A percentile compares a stretch with the other conserved stretches of the same genome.
phyloP scores from a whole-genome alignment of 2,329 filamentous ascomycete genomes.

The Diplocarpon rosae region DNA sequence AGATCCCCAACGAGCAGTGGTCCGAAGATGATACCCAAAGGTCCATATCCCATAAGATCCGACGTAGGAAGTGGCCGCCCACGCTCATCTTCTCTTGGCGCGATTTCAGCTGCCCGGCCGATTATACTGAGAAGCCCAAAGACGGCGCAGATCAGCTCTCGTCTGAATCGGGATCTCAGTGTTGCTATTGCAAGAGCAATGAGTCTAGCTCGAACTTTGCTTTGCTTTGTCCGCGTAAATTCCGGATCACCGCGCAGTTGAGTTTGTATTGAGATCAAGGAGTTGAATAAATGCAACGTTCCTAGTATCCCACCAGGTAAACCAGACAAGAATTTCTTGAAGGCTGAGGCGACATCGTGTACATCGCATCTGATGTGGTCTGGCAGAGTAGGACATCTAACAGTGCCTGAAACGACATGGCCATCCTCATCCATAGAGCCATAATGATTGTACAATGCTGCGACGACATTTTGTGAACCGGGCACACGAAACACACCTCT shows the following conservation, averaged over 20 bases:
- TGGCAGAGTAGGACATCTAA: constrained; percentile 48
- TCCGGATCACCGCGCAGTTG: constrained; percentile 43
- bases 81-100: constrained; percentile 39
- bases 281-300: constrained; percentile 49
- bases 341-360: constrained; percentile 56
- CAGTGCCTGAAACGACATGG: constrained; percentile 42
- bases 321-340: constrained; percentile 53
- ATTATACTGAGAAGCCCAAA: constrained; percentile 54
- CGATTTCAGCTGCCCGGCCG: constrained; percentile 44
- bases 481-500: constrained; percentile 53
- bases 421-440: constrained; percentile 38
- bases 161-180: constrained; percentile 46
- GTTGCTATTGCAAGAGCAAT: constrained; percentile 53
- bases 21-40: constrained; percentile 54
- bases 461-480: constrained; percentile 43
- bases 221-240: constrained; percentile 40
- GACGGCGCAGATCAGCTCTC: constrained; percentile 55
- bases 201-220: constrained; percentile 48
- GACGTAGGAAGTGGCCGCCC: constrained; percentile 42
- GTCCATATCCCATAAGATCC: constrained; percentile 53
- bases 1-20: constrained; percentile 51
- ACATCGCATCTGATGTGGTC: constrained; percentile 46
- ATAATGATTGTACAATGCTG: constrained; percentile 53
- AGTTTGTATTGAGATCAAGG: constrained; percentile 48
- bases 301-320: constrained; percentile 57